Percentiles rank a stretch among this genome's conserved stretches.
These are phyloP conservation scores for Lichtheimia ornata DNA, from an alignment of 371 early-diverging fungal genomes.

Conservation along the genomic window DNA sequence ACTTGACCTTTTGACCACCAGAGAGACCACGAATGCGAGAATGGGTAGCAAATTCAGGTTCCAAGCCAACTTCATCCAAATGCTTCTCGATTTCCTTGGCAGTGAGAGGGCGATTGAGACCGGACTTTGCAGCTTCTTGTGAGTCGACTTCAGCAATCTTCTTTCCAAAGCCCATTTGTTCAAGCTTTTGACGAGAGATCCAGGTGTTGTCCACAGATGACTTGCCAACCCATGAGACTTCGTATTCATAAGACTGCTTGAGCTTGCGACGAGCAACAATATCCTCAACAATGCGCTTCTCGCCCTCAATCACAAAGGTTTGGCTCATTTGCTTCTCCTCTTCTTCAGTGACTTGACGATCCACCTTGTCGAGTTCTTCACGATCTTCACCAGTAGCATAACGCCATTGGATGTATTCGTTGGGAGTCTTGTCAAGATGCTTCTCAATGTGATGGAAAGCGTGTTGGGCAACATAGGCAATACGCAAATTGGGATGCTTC, in stretches of 20 bases:
- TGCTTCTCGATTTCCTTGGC: constrained; percentile 72
- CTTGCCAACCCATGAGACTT: constrained; percentile 63
- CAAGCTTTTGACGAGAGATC: constrained; percentile 72
- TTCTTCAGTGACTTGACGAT: constrained; percentile 60
- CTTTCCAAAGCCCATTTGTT: constrained; percentile 69
- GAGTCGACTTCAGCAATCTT: constrained; percentile 67
- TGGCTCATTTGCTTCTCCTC: constrained; percentile 69
- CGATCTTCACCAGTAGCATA: constrained; percentile 80
- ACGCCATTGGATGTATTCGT: constrained; percentile 86
- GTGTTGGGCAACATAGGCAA: constrained; percentile 90
- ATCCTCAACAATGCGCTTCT: constrained; percentile 63
- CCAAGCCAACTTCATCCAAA: constrained; percentile 67
- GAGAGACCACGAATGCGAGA: constrained; percentile 84
- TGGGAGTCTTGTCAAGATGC: constrained; percentile 79
- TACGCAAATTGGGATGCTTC: constrained; percentile 81
- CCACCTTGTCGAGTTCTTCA: constrained; percentile 71
- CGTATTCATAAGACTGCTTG: constrained; percentile 71
- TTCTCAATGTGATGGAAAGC: constrained; percentile 86
- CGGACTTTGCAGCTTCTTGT: constrained; percentile 64
- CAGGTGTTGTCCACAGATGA: constrained; percentile 70
- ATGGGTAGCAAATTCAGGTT: constrained; percentile 78
- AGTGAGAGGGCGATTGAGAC: constrained; percentile 67
- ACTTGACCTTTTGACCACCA: constrained; percentile 92
- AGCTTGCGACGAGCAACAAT: constrained; percentile 70
- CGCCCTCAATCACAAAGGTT: constrained; percentile 62